A percentile compares a stretch with the other conserved stretches of the same genome.
Evolutionary conservation across 2,329 filamentous ascomycete genomes (phyloP).

Genomic region (Chrysosporium keratinophilum): DNA sequence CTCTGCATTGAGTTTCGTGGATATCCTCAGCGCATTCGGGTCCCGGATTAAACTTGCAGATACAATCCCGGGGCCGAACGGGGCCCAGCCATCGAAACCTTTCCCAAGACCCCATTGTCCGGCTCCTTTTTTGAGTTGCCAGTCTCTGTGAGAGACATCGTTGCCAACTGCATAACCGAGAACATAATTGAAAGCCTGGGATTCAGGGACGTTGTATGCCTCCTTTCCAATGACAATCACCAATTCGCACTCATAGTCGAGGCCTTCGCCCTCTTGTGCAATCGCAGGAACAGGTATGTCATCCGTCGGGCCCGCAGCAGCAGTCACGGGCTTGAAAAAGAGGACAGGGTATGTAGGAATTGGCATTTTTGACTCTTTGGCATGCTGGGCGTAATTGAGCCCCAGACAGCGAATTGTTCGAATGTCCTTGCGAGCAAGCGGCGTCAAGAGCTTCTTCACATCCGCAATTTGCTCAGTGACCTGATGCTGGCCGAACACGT

Average conservation of each 20-base stretch:
- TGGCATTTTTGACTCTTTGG: slow-evolving; percentile 57
- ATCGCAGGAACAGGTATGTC: slow-evolving; percentile 55
- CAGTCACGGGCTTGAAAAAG: slow-evolving; percentile 62
- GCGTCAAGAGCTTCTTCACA: slow-evolving; percentile 48
- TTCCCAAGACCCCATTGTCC: slow-evolving; percentile 64
- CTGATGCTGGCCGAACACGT: slow-evolving; percentile 54
- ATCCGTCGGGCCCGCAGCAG: slow-evolving; percentile 54
- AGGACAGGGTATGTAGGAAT: slow-evolving; percentile 61
- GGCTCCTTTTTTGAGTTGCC: slow-evolving; percentile 58
- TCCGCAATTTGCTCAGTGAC: slow-evolving; percentile 53
- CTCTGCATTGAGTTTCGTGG: slow-evolving; percentile 42
- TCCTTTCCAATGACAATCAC: slow-evolving; percentile 61
- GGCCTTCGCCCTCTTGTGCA: slow-evolving; percentile 54
- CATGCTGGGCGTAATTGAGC: slow-evolving; percentile 62
- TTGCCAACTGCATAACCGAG: slow-evolving; percentile 67
- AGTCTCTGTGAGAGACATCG: slow-evolving; percentile 70
- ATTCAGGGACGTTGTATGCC: slow-evolving; percentile 54
- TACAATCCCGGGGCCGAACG: slow-evolving; percentile 62
- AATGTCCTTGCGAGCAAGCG: slow-evolving; percentile 53
- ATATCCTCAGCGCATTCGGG: slow-evolving; percentile 33
- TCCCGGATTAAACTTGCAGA: slow-evolving; percentile 39
- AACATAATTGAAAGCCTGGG: slow-evolving; percentile 58
- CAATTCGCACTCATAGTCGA: slow-evolving; percentile 75
- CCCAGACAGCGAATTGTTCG: slow-evolving; percentile 59
- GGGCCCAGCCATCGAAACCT: slow-evolving; percentile 66